Base-by-base conservation (phyloP, 768 basidiomycete species). In the Pseudohyphozyma bogoriensis region DNA sequence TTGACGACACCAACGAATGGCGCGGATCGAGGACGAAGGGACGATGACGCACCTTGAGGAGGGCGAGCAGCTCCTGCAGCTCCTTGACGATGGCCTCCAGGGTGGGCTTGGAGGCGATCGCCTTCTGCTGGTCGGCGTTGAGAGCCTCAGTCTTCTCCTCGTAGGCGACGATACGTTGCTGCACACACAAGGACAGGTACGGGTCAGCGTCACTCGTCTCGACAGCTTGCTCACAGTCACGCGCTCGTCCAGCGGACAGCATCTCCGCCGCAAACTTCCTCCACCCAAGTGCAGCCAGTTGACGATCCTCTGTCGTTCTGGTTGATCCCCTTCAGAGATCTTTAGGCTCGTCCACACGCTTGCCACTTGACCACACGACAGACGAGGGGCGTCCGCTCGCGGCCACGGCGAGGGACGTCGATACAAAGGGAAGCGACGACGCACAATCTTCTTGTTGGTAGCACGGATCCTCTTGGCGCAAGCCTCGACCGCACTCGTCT, bases 121-220 rank as follows among this genome's bases (percentile, higher is more conserved):
- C 68, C 32, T 62, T 62, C 22, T 65, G 58, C 60, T 72, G 71
- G 51, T 72, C 71, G n/a, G 63, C 61, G 57, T 72, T 72, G 42
- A 72, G 65, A 13, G 60, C 55, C 7, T 57, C 56, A 8, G 57
- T 57, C 42, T 60, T 45, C 29, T 40, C 59, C 47, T 67, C 64
- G 64, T 72, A 72, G 13, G 55, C 46, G 24, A 63, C 60, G 54
- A 72, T 61, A 22, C 69, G 69, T 68, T 70, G 68, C 70, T 71
- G 46, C 12, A 12, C 24, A 20, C 7, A 36, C 33, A 40, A 22
- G 6, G n/a, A 40, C 18, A 26, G 10, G 37, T 37, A 37, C 37
- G 37, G 37, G 37, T 37, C 11, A 37, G 37, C 37, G 37, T 10
- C 10, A 18, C 37, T 37, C 37, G 11, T 37, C 37, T 18, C 37